A percentile compares a stretch with the other conserved stretches of the same genome.
Conservation (phyloP, 2,329 filamentous ascomycete species). For the Pseudopithomyces maydicus region DNA sequence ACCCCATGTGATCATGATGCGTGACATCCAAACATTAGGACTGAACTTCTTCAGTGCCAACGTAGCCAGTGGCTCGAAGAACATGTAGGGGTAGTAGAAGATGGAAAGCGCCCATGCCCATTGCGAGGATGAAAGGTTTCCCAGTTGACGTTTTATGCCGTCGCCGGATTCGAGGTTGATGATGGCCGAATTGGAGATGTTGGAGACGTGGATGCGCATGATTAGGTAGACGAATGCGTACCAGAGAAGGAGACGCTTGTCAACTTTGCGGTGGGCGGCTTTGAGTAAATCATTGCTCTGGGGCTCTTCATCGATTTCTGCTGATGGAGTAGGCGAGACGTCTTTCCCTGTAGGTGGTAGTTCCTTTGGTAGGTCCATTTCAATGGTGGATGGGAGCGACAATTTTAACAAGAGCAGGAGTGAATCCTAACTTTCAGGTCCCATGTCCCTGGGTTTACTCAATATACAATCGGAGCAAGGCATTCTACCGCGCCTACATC, state of each 20-base stretch:
- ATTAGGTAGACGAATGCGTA: conserved; percentile 40
- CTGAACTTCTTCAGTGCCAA: conserved; percentile 26
- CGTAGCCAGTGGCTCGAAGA: conserved; percentile 33
- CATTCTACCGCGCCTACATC: not conserved
- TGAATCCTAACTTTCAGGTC: not conserved
- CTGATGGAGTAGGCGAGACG: conserved; percentile 11
- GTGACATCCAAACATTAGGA: conserved; percentile 27
- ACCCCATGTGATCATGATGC: conserved; percentile 31
- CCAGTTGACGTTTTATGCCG: conserved; percentile 40
- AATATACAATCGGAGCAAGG: not conserved
- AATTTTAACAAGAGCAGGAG: not conserved
- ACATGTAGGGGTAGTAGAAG: conserved; percentile 44
- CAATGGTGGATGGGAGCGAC: not conserved
- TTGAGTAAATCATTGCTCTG: conserved; percentile 15
- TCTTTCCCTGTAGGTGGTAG: conserved; percentile 10
- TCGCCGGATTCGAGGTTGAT: conserved; percentile 41
- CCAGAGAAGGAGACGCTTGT: conserved; percentile 35
- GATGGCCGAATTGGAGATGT: conserved; percentile 43
- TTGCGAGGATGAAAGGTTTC: conserved; percentile 33
- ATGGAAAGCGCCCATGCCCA: conserved; percentile 41
- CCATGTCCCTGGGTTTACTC: too few species aligned
- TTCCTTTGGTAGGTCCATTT: conserved; percentile 1
- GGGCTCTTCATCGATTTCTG: conserved; percentile 11
- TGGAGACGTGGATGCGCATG: conserved; percentile 38
- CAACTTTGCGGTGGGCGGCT: conserved; percentile 36